Conservation (phyloP, 345 rosid species). For the Mercurialis annua region DNA sequence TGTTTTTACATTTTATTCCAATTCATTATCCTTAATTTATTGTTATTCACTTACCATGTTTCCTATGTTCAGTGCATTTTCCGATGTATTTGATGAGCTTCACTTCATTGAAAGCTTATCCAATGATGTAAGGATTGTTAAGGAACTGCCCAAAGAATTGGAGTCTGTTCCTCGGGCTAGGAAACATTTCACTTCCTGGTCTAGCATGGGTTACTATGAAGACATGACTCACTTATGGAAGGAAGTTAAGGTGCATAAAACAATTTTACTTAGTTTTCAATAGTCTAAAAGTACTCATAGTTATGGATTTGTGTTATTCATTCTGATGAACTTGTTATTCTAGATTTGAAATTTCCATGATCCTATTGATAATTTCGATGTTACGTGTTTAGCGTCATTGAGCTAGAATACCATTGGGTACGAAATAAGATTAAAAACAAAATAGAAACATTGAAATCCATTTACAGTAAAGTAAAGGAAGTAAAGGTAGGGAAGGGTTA, state of each 20-base stretch:
- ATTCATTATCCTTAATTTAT: background rate
- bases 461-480: too few relatives aligned
- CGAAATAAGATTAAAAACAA: too few relatives aligned
- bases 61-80: constrained; percentile 49
- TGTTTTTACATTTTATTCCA: background rate
- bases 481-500: too few relatives aligned
- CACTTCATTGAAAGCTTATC: constrained; percentile 59
- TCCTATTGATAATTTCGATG: background rate
- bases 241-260: constrained; percentile 48
- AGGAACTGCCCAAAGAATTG: constrained; percentile 69
- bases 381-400: background rate
- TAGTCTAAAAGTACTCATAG: background rate
- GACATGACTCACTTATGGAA: constrained; percentile 72
- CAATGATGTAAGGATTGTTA: constrained; percentile 67
- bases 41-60: constrained; percentile 24
- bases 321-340: background rate
- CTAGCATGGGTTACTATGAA: constrained; percentile 72
- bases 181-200: constrained; percentile 90
- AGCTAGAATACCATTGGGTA: background rate
- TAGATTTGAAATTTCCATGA: background rate
- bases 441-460: too few relatives aligned
- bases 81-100: constrained; percentile 75
- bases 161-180: constrained; percentile 71
- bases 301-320: background rate
- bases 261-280: background rate